These are phyloP conservation scores for Pseudogymnoascus sp. DNA, from an alignment of 2,329 filamentous ascomycete species.

Conservation along the genomic window DNA sequence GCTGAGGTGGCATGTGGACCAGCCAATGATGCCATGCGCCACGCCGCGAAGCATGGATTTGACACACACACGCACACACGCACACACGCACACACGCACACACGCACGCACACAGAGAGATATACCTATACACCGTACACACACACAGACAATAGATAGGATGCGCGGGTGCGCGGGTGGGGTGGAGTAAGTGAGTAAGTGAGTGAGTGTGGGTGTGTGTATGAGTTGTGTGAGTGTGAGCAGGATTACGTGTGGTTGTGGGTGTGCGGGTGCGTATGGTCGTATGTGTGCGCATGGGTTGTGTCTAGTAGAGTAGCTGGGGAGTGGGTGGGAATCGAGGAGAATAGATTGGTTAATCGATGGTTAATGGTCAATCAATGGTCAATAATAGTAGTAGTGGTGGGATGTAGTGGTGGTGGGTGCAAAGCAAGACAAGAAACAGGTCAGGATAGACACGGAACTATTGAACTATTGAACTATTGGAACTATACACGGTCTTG, in stretches of 20 bases:
- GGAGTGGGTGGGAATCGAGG: not conserved
- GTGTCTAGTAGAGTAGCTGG: not conserved
- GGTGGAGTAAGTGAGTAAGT: not conserved
- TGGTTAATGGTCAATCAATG: not conserved
- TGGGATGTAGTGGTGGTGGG: not conserved
- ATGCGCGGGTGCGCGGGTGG: not conserved
- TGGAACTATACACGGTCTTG: not conserved
- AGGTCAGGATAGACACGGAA: not conserved
- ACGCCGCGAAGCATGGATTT: not conserved
- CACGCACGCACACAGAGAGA: not conserved
- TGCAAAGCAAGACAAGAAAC: not conserved
- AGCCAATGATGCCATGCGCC: conserved; percentile 10
- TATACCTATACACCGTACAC: not conserved
- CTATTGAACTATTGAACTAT: not conserved
- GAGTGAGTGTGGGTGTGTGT: not conserved
- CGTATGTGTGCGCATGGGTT: not conserved
- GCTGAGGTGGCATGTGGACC: conserved; percentile 9
- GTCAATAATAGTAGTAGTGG: not conserved
- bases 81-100: not conserved
- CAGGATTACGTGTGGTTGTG: not conserved
- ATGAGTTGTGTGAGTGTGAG: not conserved
- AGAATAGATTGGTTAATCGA: not conserved
- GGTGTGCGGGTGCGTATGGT: not conserved
- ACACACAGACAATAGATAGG: not conserved
- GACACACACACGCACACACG: not conserved